phyloP scores from a whole-genome alignment of 441 rosid species.

The Populus hybrid region DNA sequence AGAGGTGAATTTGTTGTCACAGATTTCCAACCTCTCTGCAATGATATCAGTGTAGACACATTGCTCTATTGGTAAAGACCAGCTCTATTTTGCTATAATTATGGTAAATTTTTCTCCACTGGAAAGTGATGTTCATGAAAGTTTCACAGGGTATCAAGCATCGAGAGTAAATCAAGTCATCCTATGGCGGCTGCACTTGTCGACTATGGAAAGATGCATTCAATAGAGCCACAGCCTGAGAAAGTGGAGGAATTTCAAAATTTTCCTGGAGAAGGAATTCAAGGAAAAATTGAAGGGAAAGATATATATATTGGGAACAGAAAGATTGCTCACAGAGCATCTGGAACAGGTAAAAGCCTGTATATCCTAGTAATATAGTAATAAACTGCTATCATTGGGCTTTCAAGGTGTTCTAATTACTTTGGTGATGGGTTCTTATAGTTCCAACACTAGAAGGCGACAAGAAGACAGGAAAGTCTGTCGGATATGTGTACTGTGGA shows the following conservation, averaged over 20 bases:
- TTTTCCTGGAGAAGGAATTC: constrained; percentile 88
- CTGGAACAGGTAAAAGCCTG: constrained; percentile 42
- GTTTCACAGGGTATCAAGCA: constrained; percentile 76
- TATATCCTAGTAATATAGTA: background rate
- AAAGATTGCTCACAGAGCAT: constrained; percentile 58
- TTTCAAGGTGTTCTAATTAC: background rate
- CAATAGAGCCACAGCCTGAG: constrained; percentile 71
- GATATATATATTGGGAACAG: constrained; percentile 67
- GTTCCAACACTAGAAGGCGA: constrained; percentile 40
- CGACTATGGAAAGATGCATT: constrained; percentile 52
- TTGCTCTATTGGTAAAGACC: constrained; percentile 65
- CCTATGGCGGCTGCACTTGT: constrained; percentile 84
- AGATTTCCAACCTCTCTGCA: constrained; percentile 46
- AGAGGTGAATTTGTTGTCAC: constrained; percentile 76
- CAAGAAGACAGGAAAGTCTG: constrained; percentile 47
- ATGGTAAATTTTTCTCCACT: background rate
- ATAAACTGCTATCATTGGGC: background rate
- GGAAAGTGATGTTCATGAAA: background rate
- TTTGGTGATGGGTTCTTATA: constrained; percentile 12
- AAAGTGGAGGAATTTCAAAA: constrained; percentile 58
- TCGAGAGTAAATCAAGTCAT: constrained; percentile 89
- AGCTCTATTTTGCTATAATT: background rate
- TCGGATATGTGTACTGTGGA: constrained; percentile 58
- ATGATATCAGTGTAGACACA: constrained; percentile 35
- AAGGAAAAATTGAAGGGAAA: constrained; percentile 66